Base-by-base conservation (phyloP, 768 basidiomycete genomes). In the Panaeolus papilionaceus region DNA sequence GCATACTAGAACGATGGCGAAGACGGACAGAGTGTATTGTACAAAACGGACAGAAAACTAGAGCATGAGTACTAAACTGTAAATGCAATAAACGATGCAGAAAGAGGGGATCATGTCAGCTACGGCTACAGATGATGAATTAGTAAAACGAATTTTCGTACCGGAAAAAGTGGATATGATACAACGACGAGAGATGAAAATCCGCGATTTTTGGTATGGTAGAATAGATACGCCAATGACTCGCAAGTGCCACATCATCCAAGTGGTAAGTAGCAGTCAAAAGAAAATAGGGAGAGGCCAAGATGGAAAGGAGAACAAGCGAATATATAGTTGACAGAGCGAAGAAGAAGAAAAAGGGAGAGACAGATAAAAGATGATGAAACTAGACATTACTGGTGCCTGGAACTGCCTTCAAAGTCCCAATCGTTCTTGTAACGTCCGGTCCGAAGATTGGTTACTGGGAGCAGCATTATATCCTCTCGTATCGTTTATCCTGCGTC, bases 361-460 rank as follows among this genome's bases (percentile, higher is more conserved):
- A 68, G 58, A 64, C 63, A 61, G 64, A 67, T 66, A 64, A 64
- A 18, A 26, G 61, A 8, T 51, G 49, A 58, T 44, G 18, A 64
- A 45, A 66, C 64, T 58, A 38, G 37, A 62, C 62, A 45, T 51
- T 33, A 58, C 54, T 58, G 7, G 26, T 58, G 33, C 54, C 45
- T 37, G 61, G 38, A 18, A 16, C 66, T 40, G 20, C 40, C 58
- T 72, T 85, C 79, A 92, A 49, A 93, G 84, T 77, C 93, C 93
- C 89, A 94, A 86, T 74, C 93, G 82, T 79, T 94, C 92, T 77
- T 89, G 91, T 83, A 94, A 88, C 83, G 93, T 92, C 86, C 92
- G 92, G 54, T 75, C 75, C 40, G 72, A 65, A 45, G 81, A 82
- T 69, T 81, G 78, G 70, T 79, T 79, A 67, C 77, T 79, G 67